A percentile compares a stretch with the other conserved stretches of the same genome.
Conservation (phyloP, 2,329 filamentous ascomycete genomes). For the Alternaria triticimaculans region DNA sequence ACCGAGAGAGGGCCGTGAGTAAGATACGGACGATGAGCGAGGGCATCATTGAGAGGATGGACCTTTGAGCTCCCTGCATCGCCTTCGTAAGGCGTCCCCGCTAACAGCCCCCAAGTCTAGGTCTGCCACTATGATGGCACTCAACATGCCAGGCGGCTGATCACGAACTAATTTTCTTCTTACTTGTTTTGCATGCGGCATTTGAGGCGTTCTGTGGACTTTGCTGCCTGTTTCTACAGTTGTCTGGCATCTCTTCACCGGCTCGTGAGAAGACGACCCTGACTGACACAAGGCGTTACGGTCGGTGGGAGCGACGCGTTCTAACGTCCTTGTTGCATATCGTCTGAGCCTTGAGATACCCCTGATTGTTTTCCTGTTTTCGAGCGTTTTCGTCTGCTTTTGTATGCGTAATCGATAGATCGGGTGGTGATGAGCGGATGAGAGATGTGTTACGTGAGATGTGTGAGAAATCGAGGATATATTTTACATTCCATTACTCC, state of each 20-base stretch:
- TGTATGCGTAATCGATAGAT: background rate
- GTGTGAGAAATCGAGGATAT: background rate
- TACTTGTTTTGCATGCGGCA: background rate
- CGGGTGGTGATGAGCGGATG: background rate
- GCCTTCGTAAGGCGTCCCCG: background rate
- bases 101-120: background rate
- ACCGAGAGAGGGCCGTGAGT: slow-evolving; percentile 47
- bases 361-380: slow-evolving; percentile 6
- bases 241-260: slow-evolving; percentile 15
- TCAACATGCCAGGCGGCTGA: background rate
- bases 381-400: background rate
- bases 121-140: background rate
- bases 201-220: background rate
- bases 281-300: slow-evolving; percentile 24
- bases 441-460: background rate
- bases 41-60: slow-evolving; percentile 61
- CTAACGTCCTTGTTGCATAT: slow-evolving; percentile 21
- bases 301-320: slow-evolving; percentile 32
- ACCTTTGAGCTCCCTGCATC: slow-evolving; percentile 47
- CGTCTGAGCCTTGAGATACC: slow-evolving; percentile 30
- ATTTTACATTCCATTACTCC: background rate
- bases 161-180: background rate
- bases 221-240: background rate
- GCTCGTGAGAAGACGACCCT: slow-evolving; percentile 29
- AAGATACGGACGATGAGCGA: slow-evolving; percentile 60